A percentile compares a stretch with the other conserved stretches of the same genome.
Evolutionary conservation across 148 eudicot species (phyloP).

Genomic region (Arbutus unedo): DNA sequence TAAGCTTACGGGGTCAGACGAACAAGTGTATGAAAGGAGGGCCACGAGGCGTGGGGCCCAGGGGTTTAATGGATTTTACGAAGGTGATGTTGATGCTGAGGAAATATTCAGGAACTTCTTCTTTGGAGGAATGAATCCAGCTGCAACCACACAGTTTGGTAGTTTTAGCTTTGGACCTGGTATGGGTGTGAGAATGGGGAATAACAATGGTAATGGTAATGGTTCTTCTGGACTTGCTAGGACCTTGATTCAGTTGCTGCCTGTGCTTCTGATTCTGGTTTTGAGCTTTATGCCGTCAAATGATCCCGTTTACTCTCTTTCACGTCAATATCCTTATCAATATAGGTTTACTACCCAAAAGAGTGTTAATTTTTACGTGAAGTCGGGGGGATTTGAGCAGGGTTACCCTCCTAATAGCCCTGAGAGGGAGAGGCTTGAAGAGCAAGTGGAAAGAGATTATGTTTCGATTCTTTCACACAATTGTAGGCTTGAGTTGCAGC

Average conservation of each 20-base stretch:
- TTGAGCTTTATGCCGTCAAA: constrained; percentile 47
- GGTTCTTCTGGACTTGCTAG: constrained; percentile 31
- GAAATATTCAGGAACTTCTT: constrained; percentile 63
- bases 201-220: constrained; percentile 11
- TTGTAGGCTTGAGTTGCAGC: constrained; percentile 50
- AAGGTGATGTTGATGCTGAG: constrained; percentile 51
- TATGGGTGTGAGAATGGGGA: constrained; percentile 37
- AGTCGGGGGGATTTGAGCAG: constrained; percentile 37
- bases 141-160: constrained; percentile 32
- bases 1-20: constrained; percentile 45
- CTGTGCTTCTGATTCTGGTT: constrained; percentile 44
- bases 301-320: constrained; percentile 39
- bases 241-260: constrained; percentile 43
- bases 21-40: constrained; percentile 37
- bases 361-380: constrained; percentile 46
- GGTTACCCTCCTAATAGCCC: constrained; percentile 38
- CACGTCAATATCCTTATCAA: constrained; percentile 35
- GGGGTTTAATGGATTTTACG: constrained; percentile 51
- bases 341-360: constrained; percentile 34
- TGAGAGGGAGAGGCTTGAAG: constrained; percentile 36
- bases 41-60: constrained; percentile 24
- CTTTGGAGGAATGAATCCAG: constrained; percentile 54
- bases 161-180: constrained; percentile 52
- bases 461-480: constrained; percentile 32
- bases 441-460: constrained; percentile 39